phyloP scores from a whole-genome alignment of 2,329 filamentous ascomycete genomes.

The Fonsecaea monophora region DNA sequence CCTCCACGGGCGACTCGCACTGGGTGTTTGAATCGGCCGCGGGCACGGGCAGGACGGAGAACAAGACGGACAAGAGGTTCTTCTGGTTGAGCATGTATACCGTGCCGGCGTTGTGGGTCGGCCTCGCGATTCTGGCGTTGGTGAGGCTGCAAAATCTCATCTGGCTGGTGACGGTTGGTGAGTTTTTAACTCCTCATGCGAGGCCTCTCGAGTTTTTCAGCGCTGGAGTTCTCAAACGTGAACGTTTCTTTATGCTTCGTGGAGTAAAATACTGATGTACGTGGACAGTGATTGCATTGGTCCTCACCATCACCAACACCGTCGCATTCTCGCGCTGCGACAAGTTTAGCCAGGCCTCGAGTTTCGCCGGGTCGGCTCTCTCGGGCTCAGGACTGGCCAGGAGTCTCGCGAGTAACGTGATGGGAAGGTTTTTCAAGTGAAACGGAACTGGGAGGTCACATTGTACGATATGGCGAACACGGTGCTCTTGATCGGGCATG shows the following conservation, averaged over 20 bases:
- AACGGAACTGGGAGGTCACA: neutral
- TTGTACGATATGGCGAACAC: neutral
- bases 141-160: slow-evolving; percentile 55
- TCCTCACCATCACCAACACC: slow-evolving; percentile 60
- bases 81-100: slow-evolving; percentile 60
- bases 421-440: slow-evolving; percentile 41
- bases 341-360: slow-evolving; percentile 64
- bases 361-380: slow-evolving; percentile 62
- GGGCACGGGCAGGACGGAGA: slow-evolving; percentile 52
- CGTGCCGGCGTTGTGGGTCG: slow-evolving; percentile 57
- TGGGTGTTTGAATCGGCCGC: slow-evolving; percentile 58
- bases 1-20: slow-evolving; percentile 55
- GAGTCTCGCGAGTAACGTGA: slow-evolving; percentile 38
- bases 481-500: neutral
- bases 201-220: neutral
- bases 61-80: slow-evolving; percentile 58
- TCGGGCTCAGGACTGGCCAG: slow-evolving; percentile 52
- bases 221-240: neutral
- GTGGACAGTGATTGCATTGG: slow-evolving; percentile 55
- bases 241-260: neutral
- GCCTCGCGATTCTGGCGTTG: slow-evolving; percentile 55
- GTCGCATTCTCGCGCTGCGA: slow-evolving; percentile 60
- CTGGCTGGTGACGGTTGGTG: slow-evolving; percentile 60
- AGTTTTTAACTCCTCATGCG: slow-evolving; percentile 39
- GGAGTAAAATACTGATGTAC: neutral